Evolutionary conservation across 2,329 filamentous ascomycete species (phyloP).

Genomic region (Pseudomassariella vexata): DNA sequence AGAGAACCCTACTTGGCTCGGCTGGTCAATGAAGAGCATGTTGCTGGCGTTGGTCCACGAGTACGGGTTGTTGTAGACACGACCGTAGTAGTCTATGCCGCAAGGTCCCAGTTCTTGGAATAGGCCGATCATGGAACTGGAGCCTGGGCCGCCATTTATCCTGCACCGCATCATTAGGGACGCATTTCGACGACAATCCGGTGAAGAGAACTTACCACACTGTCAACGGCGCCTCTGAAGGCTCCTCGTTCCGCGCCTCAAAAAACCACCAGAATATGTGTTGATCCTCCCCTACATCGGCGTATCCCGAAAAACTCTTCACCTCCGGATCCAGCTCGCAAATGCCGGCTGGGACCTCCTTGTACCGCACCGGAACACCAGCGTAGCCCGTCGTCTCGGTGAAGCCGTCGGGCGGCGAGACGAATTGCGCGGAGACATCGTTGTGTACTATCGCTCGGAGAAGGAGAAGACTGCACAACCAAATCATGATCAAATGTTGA

Average conservation of each 20-base stretch:
- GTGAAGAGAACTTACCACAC: too few species aligned
- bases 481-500: too few species aligned
- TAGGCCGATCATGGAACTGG: constrained; percentile 47
- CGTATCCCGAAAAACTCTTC: constrained; percentile 36
- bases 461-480: too few species aligned
- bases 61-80: constrained; percentile 48
- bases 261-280: constrained; percentile 46
- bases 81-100: constrained; percentile 33
- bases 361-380: constrained; percentile 37
- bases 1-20: constrained; percentile 51
- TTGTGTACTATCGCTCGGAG: too few species aligned
- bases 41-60: constrained; percentile 55
- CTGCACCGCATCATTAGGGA: too few species aligned
- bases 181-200: too few species aligned
- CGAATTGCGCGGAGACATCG: constrained; percentile 17
- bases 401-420: constrained; percentile 20
- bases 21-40: constrained; percentile 57
- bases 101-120: constrained; percentile 40
- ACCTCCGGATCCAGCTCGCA: constrained; percentile 36
- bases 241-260: constrained; percentile 38
- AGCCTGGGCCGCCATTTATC: constrained; percentile 42
- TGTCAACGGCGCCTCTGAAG: constrained; percentile 38
- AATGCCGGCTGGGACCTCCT: constrained; percentile 38
- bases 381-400: constrained; percentile 21
- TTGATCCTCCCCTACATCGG: constrained; percentile 30